Evolutionary conservation across 75 land plant species (phyloP).

Genomic region (Chamaecyparis obtusa): DNA sequence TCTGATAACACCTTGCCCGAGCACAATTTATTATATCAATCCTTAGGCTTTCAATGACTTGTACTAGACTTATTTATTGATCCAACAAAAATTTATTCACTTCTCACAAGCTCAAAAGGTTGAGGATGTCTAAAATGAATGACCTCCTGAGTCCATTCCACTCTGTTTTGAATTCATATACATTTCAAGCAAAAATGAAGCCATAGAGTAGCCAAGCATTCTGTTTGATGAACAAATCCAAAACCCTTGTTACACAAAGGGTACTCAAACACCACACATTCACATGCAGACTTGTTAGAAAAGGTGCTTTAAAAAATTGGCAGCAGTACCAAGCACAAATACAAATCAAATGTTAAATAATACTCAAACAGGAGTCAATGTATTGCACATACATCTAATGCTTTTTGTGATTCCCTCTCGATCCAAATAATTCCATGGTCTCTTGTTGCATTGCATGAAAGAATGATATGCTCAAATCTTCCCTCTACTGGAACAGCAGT

Average conservation of each 20-base stretch:
- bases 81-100: not conserved
- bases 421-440: conserved; percentile 43
- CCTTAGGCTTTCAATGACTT: not conserved
- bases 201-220: not conserved
- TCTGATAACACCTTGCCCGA: not conserved
- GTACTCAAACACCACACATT: not conserved
- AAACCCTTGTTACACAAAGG: not conserved
- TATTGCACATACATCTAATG: conserved; percentile 27
- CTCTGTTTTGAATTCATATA: not conserved
- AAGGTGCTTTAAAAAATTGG: not conserved
- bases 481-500: conserved; percentile 41
- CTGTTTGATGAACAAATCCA: not conserved
- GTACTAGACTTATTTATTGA: not conserved
- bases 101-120: not conserved
- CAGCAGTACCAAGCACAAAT: not conserved
- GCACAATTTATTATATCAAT: no score
- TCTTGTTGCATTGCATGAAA: conserved; percentile 41
- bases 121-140: not conserved
- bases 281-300: not conserved
- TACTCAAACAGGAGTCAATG: not conserved
- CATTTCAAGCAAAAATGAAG: not conserved
- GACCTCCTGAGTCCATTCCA: not conserved
- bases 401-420: conserved; percentile 34
- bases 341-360: not conserved
- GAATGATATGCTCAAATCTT: conserved; percentile 46